These are phyloP conservation scores for Carallia brachiata DNA, from an alignment of 345 rosid species.

Conservation along the genomic window DNA sequence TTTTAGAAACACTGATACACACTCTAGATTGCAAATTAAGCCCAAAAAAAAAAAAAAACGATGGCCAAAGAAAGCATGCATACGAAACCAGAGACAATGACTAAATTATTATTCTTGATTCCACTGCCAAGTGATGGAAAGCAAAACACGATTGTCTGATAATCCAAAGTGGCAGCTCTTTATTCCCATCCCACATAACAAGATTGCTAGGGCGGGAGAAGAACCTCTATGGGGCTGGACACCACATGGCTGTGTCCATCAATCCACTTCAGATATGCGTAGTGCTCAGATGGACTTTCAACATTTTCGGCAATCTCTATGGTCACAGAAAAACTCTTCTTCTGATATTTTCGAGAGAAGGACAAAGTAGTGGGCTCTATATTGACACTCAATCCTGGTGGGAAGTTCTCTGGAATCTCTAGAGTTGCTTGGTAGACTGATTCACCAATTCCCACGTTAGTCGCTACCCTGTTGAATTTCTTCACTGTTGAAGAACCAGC, in stretches of 20 bases:
- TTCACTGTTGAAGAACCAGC: not conserved
- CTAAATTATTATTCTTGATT: too few relatives aligned
- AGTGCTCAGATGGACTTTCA: conserved; percentile 10
- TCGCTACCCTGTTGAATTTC: conserved; percentile 17
- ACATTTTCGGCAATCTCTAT: conserved; percentile 12
- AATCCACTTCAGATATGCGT: conserved; percentile 38
- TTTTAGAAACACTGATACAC: too few relatives aligned
- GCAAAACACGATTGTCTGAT: too few relatives aligned
- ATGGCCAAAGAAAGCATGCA: too few relatives aligned
- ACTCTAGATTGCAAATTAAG: too few relatives aligned
- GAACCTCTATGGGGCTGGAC: conserved; percentile 40
- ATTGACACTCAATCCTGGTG: not conserved
- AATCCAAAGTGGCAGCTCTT: too few relatives aligned
- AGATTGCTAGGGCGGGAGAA: conserved; percentile 15
- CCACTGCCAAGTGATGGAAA: too few relatives aligned
- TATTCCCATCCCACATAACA: too few relatives aligned
- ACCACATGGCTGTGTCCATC: conserved; percentile 37
- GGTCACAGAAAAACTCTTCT: conserved; percentile 1
- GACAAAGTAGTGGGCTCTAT: conserved; percentile 10
- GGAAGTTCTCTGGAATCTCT: not conserved
- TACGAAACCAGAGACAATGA: too few relatives aligned
- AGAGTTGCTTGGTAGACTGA: conserved; percentile 16
- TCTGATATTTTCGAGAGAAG: conserved; percentile 11
- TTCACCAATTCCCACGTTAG: conserved; percentile 19
- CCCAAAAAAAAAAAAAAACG: too few relatives aligned